A percentile compares a stretch with the other conserved stretches of the same genome.
These are phyloP conservation scores for Agarophyton chilense DNA, from an alignment of 23 red algal species.

Conservation along the genomic window DNA sequence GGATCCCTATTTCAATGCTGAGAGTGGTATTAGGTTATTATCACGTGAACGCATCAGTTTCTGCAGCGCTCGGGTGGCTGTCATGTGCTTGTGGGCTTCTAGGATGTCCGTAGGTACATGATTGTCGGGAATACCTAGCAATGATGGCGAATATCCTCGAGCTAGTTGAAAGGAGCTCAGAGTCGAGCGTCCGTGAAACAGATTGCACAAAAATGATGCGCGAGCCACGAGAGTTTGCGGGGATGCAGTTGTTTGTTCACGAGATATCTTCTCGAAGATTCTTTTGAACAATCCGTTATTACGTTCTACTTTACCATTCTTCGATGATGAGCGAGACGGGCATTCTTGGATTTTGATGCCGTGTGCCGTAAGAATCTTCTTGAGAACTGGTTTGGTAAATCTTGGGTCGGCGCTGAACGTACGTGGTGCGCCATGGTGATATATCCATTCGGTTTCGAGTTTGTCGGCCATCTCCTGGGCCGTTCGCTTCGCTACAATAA, in stretches of 20 bases:
- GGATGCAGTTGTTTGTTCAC: slow-evolving; percentile 17
- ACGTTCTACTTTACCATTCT: slow-evolving; percentile 32
- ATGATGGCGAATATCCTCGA: slow-evolving; percentile 13
- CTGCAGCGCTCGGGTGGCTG: slow-evolving; percentile 22
- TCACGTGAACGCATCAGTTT: slow-evolving; percentile 27
- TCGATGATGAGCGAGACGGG: neutral
- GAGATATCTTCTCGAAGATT: neutral
- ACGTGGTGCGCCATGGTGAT: slow-evolving; percentile 18
- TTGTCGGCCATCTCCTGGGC: slow-evolving; percentile 7
- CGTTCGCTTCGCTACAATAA: neutral
- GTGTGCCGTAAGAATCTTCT: neutral
- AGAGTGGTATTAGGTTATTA: slow-evolving; percentile 10
- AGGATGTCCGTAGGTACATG: slow-evolving; percentile 31
- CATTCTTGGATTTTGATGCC: neutral
- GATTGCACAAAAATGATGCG: slow-evolving; percentile 34
- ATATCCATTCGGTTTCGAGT: slow-evolving; percentile 49
- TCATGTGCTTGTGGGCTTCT: slow-evolving; percentile 22
- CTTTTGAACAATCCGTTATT: slow-evolving; percentile 27
- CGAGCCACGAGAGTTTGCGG: neutral
- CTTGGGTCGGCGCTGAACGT: slow-evolving; percentile 44
- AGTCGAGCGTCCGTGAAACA: slow-evolving; percentile 3
- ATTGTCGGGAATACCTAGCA: slow-evolving; percentile 22
- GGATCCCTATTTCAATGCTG: neutral
- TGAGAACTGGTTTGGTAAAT: slow-evolving; percentile 22
- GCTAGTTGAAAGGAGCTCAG: slow-evolving; percentile 51